Evolutionary conservation across 2,329 filamentous ascomycete species (phyloP), one percentile per base, ranked within the genome.

Genomic region (Apiospora aurea): DNA sequence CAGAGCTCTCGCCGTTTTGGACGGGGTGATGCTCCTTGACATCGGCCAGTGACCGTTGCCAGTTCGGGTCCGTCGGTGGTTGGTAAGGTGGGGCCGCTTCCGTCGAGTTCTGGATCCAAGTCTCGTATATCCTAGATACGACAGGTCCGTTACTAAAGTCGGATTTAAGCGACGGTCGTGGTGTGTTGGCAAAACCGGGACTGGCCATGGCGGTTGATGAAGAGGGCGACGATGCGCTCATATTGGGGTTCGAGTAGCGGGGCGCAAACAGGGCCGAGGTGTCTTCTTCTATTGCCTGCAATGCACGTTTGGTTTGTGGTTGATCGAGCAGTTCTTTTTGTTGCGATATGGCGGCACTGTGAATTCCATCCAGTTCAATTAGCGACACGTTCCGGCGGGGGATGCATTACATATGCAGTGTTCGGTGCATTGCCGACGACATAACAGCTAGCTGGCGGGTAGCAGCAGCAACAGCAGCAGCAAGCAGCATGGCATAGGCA

Each of bases 51-150:
- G 18, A 16, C 34, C 34, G 29, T 64, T 64, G 57, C 57, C 57
- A 64, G 11, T n/a, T 64, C 10, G 57, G 57, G 34, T 64, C 57
- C 1, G 57, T 14, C 16, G 57, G 57, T 6, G 57, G 57, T 41
- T 64, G 57, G 34, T 64, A 64, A 0, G 34, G 57, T n/a, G 57
- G 57, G 34, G 57, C 57, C 10, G 57, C 57, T 64, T 64, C 57
- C 57, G 57, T 64, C 34, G 57, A 64, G 57, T 64, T 64, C 57
- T 64, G 57, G 57, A 64, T 41, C 57, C 57, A 64, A 29, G 57
- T 64, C 34, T 64, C 57, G 57, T 64, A 64, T 41, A 64, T 64
- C 57, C 57, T 64, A 24, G 57, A 64, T 34, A 64, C 57, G 57
- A 64, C 34, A 14, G 57, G 57, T 34, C 57, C 57, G 18, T 64